phyloP scores from a whole-genome alignment of 139 green algal genomes.

The Diplosphaera chodatii region DNA sequence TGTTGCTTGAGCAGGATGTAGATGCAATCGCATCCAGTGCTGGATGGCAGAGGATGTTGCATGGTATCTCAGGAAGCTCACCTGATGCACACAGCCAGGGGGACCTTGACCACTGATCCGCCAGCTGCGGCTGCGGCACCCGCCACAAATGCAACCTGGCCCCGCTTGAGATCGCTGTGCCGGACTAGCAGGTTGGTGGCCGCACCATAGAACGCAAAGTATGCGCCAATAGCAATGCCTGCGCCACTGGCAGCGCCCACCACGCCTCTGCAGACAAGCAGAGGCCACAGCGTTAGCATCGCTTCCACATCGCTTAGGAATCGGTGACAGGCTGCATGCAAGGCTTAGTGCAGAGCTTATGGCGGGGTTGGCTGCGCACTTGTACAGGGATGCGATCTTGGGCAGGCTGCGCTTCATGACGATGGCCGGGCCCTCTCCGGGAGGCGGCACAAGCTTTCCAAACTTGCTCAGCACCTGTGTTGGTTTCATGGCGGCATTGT shows the following conservation, averaged over 20 bases:
- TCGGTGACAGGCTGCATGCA: no score
- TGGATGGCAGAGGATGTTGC: no score
- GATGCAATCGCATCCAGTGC: no score
- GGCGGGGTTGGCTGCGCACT: no score
- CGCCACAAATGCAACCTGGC: constrained; percentile 58
- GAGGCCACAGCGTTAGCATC: no score
- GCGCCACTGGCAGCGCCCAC: constrained; percentile 81
- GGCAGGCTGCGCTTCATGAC: constrained; percentile 8
- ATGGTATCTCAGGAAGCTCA: no score
- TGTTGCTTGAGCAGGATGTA: no score
- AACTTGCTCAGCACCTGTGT: constrained; percentile 45
- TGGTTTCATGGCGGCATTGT: constrained; percentile 1
- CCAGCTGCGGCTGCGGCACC: constrained; percentile 70
- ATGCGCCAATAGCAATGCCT: constrained; percentile 90
- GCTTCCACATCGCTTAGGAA: no score
- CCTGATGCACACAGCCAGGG: constrained; percentile 88
- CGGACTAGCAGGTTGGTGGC: constrained; percentile 58
- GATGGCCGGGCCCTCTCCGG: constrained; percentile 2
- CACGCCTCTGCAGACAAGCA: no score
- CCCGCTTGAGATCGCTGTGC: constrained; percentile 34
- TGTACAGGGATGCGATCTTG: constrained; percentile 61
- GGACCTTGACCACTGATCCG: constrained; percentile 76
- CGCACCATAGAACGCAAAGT: constrained; percentile 86
- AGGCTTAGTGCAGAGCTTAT: no score
- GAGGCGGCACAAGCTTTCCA: constrained; percentile 50